Conservation (phyloP, 805 yeast genomes). For the Jamesozyma piceae region DNA sequence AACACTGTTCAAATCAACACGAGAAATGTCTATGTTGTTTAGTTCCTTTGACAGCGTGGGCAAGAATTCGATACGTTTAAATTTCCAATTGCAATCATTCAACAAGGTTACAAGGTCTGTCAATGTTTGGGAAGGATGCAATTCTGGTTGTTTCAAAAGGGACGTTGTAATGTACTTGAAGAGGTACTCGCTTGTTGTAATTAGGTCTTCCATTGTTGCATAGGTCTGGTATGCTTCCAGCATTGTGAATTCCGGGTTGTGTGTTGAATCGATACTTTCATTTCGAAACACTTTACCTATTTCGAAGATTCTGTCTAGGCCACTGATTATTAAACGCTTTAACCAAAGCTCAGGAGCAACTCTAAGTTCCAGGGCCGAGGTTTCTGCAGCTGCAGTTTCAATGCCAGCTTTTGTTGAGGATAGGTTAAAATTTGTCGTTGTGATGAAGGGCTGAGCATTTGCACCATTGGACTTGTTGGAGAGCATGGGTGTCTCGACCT, state of each 20-base stretch:
- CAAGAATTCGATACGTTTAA: slow-evolving; percentile 27
- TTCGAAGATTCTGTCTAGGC: slow-evolving; percentile 80
- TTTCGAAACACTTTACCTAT: slow-evolving; percentile 80
- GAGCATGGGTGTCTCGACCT: slow-evolving; percentile 83
- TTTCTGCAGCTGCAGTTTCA: slow-evolving; percentile 5
- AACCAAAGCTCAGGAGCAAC: slow-evolving; percentile 97
- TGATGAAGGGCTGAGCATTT: slow-evolving; percentile 76
- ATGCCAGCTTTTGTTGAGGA: slow-evolving; percentile 12
- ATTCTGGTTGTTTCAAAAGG: not conserved
- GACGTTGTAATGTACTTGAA: slow-evolving; percentile 32
- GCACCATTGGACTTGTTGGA: slow-evolving; percentile 78
- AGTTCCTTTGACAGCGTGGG: slow-evolving; percentile 22
- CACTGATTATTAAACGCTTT: slow-evolving; percentile 71
- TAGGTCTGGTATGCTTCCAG: slow-evolving; percentile 82
- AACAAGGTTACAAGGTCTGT: slow-evolving; percentile 8
- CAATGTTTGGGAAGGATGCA: not conserved
- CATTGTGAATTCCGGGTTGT: slow-evolving; percentile 88
- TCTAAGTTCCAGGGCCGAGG: slow-evolving; percentile 61
- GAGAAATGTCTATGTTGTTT: slow-evolving; percentile 8
- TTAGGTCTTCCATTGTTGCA: slow-evolving; percentile 56
- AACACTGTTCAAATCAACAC: slow-evolving; percentile 31
- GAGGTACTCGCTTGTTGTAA: slow-evolving; percentile 52
- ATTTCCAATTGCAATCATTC: slow-evolving; percentile 16
- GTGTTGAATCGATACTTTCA: slow-evolving; percentile 88
- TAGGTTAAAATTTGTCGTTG: slow-evolving; percentile 31